Evolutionary conservation across 202 grass and related monocot species (phyloP), one percentile per base, ranked within the genome.

Genomic region (Schoenoplectus triqueter): DNA sequence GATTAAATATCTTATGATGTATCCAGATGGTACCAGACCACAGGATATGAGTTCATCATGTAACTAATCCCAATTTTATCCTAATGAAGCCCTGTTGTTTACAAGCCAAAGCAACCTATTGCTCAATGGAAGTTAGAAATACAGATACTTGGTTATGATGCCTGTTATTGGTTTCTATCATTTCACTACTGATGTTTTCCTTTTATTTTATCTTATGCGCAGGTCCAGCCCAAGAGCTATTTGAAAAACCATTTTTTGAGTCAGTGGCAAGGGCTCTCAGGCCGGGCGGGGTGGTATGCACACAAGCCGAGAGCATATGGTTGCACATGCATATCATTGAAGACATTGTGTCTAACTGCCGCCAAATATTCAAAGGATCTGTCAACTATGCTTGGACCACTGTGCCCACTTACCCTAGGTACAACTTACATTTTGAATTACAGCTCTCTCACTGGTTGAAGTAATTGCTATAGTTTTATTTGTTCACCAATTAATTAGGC

Each of bases 311-410:
- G 88, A 98, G 95, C 85, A 98, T 98, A 80, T 98, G 93, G 96
- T 82, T 98, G 63, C 96, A 98, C 84, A 95, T 98, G 96, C 96
- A 98, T 74, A 93, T 98, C 7, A 98, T 98, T n/a, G 96, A 98
- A 73, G 91, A 92, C 66, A 95, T 95, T 17, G 87, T 95, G 19
- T 84, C 57, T 52, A 91, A 87, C 49, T 92, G 96, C 78, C 87
- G 90, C 61, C 90, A 98, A 82, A 81, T 92, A 84, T 98, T 98
- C 60, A 95, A 95, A 85, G 93, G 96, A 55, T 95, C 92, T 0
- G 91, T 98, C 71, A 98, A 88, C 84, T 98, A 98, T 89, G 96
- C 96, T 83, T 98, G 93, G 96, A 98, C 93, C 72, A 98, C 96
- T 49, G 96, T 98, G 14, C 96, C 95, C 59, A 98, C 96, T 64